A percentile compares a stretch with the other conserved stretches of the same genome.
Evolutionary conservation across 441 rosid genomes (phyloP).

Genomic region (Populus hybrid): DNA sequence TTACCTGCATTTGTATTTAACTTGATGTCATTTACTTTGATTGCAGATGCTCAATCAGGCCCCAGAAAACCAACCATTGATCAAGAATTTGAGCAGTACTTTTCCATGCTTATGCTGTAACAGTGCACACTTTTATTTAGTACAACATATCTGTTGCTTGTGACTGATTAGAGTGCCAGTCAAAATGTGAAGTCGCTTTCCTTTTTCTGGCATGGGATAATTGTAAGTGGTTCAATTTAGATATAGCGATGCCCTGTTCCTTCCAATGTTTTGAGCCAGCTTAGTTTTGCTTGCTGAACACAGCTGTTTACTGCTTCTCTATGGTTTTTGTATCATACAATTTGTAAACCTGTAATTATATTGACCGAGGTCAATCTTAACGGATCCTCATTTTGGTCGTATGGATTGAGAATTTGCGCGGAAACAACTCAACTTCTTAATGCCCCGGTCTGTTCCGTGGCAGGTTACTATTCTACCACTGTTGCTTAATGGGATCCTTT

Average conservation of each 20-base stretch:
- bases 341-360: neutral
- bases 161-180: neutral
- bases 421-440: neutral
- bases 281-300: neutral
- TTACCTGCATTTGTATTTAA: neutral
- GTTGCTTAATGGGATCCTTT: too few relatives aligned
- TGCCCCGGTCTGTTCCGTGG: slow-evolving; percentile 56
- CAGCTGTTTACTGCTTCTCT: neutral
- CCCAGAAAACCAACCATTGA: slow-evolving; percentile 65
- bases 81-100: slow-evolving; percentile 79
- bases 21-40: neutral
- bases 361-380: neutral
- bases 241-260: neutral
- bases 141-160: neutral
- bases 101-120: slow-evolving; percentile 65
- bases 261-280: neutral
- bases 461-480: slow-evolving; percentile 34
- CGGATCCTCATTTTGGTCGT: neutral
- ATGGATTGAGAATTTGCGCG: neutral
- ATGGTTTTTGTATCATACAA: neutral
- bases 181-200: neutral
- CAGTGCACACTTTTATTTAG: neutral
- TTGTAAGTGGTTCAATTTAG: neutral
- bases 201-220: neutral
- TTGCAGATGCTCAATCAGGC: slow-evolving; percentile 31